Base-by-base conservation (phyloP, 2,329 filamentous ascomycete genomes). In the Curvularia lunata region DNA sequence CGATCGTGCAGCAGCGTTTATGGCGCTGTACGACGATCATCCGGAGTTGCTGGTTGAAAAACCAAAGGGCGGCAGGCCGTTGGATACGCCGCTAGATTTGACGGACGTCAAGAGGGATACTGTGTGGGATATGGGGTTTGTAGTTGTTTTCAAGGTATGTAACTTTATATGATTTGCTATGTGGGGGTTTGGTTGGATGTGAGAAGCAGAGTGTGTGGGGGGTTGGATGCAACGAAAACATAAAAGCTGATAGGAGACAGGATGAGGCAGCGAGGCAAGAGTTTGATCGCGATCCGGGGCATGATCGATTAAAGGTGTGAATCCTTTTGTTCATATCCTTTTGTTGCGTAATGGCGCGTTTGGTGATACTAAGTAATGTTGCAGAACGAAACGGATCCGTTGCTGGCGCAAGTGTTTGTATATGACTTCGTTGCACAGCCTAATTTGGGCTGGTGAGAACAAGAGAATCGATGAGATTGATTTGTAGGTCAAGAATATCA, bases 391-490 rank as follows among this genome's bases (percentile, higher is more conserved):
- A 72, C 69, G 13, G 69, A 71, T 53, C 62, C 66, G 5, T 46
- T 72, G 54, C 47, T 72, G 19, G 60, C 62, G 48, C 60, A 65
- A 34, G 67, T 72, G 0, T 70, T 71, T 57, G 69, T 72, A 32
- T 70, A 71, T 58, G 69, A 72, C 37, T 71, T 71, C 54, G 54
- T 66, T 2, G 65, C 64, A 18, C 54, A 72, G 51, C 62, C 61
- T 13, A 67, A 67, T 30, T 28, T 72, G 27, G 69, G 69, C 1
- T 71, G 69, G 69, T 70, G 49, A 56, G 32, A 8, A 1, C 5
- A 16, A 28, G 13, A 27, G 8, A 1, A 9, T 19, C n/a, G n/a
- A n/a, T n/a, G n/a, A n/a, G n/a, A n/a, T n/a, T n/a, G n/a, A n/a
- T n/a, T n/a, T n/a, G n/a, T n/a, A n/a, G n/a, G n/a, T n/a, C n/a